Conservation (phyloP, 139 green algal species). For the Pedinophyceae sp. region DNA sequence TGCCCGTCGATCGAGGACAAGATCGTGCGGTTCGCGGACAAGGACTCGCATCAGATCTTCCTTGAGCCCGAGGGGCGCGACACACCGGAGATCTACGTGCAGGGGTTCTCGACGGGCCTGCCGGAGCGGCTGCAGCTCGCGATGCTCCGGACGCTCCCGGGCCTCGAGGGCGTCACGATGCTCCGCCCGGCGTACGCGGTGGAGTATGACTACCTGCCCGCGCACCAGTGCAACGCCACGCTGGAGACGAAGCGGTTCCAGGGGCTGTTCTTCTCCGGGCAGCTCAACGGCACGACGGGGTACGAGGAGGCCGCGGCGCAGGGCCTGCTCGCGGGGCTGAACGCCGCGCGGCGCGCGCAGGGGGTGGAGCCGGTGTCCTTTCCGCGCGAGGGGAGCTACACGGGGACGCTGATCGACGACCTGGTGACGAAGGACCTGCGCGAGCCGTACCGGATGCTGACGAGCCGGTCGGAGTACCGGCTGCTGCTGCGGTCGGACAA, state of each 20-base stretch:
- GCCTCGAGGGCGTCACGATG: slow-evolving; percentile 68
- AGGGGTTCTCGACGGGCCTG: slow-evolving; percentile 82
- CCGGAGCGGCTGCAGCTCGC: slow-evolving; percentile 81
- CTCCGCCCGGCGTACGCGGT: slow-evolving; percentile 90
- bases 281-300: slow-evolving; percentile 97
- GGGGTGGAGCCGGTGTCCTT: slow-evolving; percentile 32
- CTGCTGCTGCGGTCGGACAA: slow-evolving; percentile 89
- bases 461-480: slow-evolving; percentile 73
- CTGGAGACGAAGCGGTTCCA: slow-evolving; percentile 79
- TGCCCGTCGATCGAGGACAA: slow-evolving; percentile 98
- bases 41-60: slow-evolving; percentile 85
- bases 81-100: slow-evolving; percentile 89
- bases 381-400: slow-evolving; percentile 53
- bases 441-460: slow-evolving; percentile 96
- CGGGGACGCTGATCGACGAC: slow-evolving; percentile 92
- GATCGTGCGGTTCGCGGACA: slow-evolving; percentile 91
- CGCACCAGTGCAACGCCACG: slow-evolving; percentile 68
- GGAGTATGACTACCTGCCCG: slow-evolving; percentile 97
- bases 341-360: slow-evolving; percentile 56
- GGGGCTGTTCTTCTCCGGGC: slow-evolving; percentile 89
- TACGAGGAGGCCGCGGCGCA: slow-evolving; percentile 91
- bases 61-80: slow-evolving; percentile 84
- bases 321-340: slow-evolving; percentile 79
- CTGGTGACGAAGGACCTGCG: slow-evolving; percentile 89
- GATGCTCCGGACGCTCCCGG: slow-evolving; percentile 82